Base-by-base conservation (phyloP, 1,284 basidiomycete genomes). In the Heterobasidion annosum region DNA sequence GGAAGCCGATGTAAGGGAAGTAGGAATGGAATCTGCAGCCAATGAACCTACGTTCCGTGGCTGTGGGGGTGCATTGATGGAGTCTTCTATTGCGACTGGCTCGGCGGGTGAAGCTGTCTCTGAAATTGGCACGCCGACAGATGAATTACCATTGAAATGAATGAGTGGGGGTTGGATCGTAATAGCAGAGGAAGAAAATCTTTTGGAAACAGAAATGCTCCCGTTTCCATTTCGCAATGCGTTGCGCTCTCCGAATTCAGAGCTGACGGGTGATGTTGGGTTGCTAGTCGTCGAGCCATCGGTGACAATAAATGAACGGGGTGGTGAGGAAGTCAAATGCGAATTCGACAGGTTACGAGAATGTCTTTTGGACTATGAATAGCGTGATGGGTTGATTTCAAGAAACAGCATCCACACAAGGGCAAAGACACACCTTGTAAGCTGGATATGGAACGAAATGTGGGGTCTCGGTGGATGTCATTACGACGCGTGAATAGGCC, bases 371-470 rank as follows among this genome's bases (percentile, higher is more conserved):
- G 86, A 79, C 86, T 89, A 59, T 25, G 34, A 42, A 42, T 25
- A 25, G 25, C 25, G 25, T 32, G 32, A 40, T 15, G 12, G 51
- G 53, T 43, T 50, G 49, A 42, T 13, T 19, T 47, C 18, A 37
- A 37, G 3, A 37, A 50, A 5, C 5, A 34, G n/a, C 25, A 43
- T 54, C 35, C 54, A 50, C 37, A 52, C 16, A 53, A 43, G 55
- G 8, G 51, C 15, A 43, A 12, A 45, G 45, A 65, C 75, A 58
- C 54, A 84, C 85, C 72, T 72, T 83, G 72, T 89, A 89, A 3
- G 86, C 81, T 67, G 84, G 83, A 72, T 89, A 89, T 13, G 85
- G 84, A 15, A 88, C 73, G 34, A 70, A 64, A 19, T 69, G 64
- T 15, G 67, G 62, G 19, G 61, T 57, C 49, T 58, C 60, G 64